Percentiles rank a stretch among this genome's conserved stretches.
phyloP scores from a whole-genome alignment of 2,329 filamentous ascomycete genomes.

The Cucurbitaria berberidis region DNA sequence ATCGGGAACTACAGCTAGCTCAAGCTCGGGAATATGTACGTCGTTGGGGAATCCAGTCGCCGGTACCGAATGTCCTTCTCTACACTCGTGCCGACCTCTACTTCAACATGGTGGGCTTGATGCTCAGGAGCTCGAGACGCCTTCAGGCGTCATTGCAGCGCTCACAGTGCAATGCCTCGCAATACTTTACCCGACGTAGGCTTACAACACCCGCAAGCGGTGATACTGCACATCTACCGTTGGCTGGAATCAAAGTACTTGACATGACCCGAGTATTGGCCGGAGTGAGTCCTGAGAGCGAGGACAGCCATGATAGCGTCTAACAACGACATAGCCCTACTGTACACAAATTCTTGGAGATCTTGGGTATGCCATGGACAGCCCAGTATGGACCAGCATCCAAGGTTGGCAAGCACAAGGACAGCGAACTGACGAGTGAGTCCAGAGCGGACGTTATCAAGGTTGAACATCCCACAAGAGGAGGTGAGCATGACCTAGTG shows the following conservation, averaged over 20 bases:
- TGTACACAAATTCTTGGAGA: constrained; percentile 97
- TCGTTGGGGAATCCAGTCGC: constrained; percentile 12
- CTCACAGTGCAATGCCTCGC: constrained; percentile 16
- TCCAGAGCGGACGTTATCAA: constrained; percentile 93
- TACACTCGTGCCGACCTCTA: background rate
- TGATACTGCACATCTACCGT: constrained; percentile 64
- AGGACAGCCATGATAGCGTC: background rate
- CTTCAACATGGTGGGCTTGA: constrained; percentile 18
- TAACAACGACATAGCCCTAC: constrained; percentile 71
- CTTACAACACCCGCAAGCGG: constrained; percentile 50
- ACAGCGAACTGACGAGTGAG: constrained; percentile 22
- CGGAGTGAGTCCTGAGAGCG: constrained; percentile 67
- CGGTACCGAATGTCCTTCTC: constrained; percentile 1
- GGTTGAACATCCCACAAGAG: constrained; percentile 79
- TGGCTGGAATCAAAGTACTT: constrained; percentile 85
- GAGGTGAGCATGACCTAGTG: constrained; percentile 23
- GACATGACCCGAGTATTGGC: constrained; percentile 97
- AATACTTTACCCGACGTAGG: constrained; percentile 31
- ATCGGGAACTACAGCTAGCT: constrained; percentile 2
- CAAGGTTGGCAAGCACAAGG: constrained; percentile 31
- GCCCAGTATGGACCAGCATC: constrained; percentile 44
- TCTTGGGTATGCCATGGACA: constrained; percentile 72
- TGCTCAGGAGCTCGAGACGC: constrained; percentile 22
- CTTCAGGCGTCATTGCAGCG: constrained; percentile 5
- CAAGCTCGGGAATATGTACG: constrained; percentile 14